A percentile compares a stretch with the other conserved stretches of the same genome.
These are phyloP conservation scores for Rhynchospora tenuis DNA, from an alignment of 176 grass and related monocot genomes.

Conservation along the genomic window DNA sequence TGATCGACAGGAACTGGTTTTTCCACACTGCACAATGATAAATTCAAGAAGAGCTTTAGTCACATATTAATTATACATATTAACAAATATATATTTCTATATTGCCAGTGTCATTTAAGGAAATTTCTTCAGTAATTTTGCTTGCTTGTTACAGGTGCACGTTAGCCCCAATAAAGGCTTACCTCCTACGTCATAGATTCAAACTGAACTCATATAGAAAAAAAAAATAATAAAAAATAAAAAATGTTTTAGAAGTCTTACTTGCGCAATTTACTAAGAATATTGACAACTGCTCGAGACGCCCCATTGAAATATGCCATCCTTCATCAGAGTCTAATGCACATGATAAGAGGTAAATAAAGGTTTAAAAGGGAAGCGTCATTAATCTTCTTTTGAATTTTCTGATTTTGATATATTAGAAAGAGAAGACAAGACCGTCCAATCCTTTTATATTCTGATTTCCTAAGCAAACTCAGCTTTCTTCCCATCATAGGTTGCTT, in stretches of 20 bases:
- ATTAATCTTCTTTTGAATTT: slow-evolving; percentile 20
- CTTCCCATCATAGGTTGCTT: slow-evolving; percentile 47
- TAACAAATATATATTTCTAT: not conserved
- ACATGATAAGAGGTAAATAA: not conserved
- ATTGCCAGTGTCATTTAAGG: not conserved
- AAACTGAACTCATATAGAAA: not conserved
- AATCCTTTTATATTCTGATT: slow-evolving; percentile 30
- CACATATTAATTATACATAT: not conserved
- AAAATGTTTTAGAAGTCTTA: slow-evolving; percentile 10
- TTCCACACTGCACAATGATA: slow-evolving; percentile 37
- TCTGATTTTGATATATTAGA: slow-evolving; percentile 16
- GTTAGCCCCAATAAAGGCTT: not conserved
- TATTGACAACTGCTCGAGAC: slow-evolving; percentile 49
- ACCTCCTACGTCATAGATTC: not conserved
- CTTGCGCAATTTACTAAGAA: slow-evolving; percentile 67
- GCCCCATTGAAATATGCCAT: slow-evolving; percentile 78
- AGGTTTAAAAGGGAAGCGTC: slow-evolving; percentile 6
- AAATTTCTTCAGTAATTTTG: not conserved
- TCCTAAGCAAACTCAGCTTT: slow-evolving; percentile 47
- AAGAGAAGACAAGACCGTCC: slow-evolving; percentile 16
- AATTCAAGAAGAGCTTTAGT: not conserved
- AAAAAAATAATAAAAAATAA: not conserved
- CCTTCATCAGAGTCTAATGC: slow-evolving; percentile 24
- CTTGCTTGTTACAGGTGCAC: not conserved
- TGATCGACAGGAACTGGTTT: slow-evolving; percentile 64